Evolutionary conservation across 2,329 filamentous ascomycete genomes (phyloP).

Genomic region (Arthroderma sp.): DNA sequence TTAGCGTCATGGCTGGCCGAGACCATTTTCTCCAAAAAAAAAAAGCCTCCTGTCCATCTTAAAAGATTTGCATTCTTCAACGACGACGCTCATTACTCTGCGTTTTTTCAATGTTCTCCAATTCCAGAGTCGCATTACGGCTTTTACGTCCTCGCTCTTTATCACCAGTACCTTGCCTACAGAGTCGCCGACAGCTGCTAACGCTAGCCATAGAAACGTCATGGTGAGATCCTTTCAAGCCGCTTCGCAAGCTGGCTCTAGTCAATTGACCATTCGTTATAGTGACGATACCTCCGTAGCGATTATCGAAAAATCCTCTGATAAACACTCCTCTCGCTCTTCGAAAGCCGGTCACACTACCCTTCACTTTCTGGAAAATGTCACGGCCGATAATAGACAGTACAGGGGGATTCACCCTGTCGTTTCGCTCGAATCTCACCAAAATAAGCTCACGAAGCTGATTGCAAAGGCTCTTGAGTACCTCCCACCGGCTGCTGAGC

Average conservation of each 20-base stretch:
- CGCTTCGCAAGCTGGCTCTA: not conserved
- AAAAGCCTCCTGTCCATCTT: not conserved
- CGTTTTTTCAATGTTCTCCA: not conserved
- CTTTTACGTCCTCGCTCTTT: not conserved
- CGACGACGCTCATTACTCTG: not conserved
- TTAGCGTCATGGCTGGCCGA: too few species aligned
- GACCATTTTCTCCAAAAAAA: too few species aligned
- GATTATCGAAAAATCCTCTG: slow-evolving; percentile 49
- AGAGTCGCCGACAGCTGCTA: slow-evolving; percentile 6
- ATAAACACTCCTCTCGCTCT: not conserved
- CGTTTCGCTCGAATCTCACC: slow-evolving; percentile 62
- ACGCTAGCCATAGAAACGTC: slow-evolving; percentile 66
- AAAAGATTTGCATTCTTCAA: not conserved
- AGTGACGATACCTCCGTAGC: slow-evolving; percentile 89
- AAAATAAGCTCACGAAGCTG: slow-evolving; percentile 53
- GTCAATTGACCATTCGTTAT: slow-evolving; percentile 3
- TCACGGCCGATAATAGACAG: slow-evolving; percentile 64
- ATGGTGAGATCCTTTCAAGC: slow-evolving; percentile 24
- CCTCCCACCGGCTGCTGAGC: slow-evolving; percentile 33
- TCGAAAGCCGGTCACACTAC: slow-evolving; percentile 27
- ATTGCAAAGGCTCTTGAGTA: slow-evolving; percentile 48
- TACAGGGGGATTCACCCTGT: slow-evolving; percentile 72
- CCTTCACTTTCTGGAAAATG: slow-evolving; percentile 65
- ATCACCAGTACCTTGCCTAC: not conserved
- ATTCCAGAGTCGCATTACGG: not conserved